A percentile compares a stretch with the other conserved stretches of the same genome.
Evolutionary conservation across 768 basidiomycete genomes (phyloP).

Genomic region (Calocybe cyanea): DNA sequence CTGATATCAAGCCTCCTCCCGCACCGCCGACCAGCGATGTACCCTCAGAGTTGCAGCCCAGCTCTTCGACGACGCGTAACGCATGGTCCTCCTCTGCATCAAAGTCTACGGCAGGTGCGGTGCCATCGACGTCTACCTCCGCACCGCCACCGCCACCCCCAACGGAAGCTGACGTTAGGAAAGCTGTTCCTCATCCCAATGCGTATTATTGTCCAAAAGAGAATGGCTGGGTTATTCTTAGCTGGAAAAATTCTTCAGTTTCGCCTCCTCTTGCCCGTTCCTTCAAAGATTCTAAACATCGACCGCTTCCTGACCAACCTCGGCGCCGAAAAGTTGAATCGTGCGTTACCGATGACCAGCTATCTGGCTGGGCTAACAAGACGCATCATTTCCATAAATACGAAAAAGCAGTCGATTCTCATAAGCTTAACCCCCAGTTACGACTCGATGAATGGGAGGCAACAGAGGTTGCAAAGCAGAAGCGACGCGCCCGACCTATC

Average conservation of each 20-base stretch:
- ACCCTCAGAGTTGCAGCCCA: background rate
- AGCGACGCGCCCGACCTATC: constrained; percentile 38
- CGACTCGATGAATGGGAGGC: constrained; percentile 58
- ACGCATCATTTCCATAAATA: constrained; percentile 86
- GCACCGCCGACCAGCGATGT: background rate
- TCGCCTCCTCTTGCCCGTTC: constrained; percentile 58
- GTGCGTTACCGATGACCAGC: constrained; percentile 52
- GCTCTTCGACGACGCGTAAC: constrained; percentile 5
- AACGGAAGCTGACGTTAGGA: constrained; percentile 60
- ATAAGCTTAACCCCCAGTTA: constrained; percentile 59
- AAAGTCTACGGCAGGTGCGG: background rate
- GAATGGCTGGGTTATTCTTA: constrained; percentile 78
- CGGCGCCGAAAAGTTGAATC: constrained; percentile 45
- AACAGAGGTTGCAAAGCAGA: constrained; percentile 47
- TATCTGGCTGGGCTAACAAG: constrained; percentile 46
- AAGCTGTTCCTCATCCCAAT: constrained; percentile 74
- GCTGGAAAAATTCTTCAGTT: constrained; percentile 61
- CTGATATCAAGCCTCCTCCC: constrained; percentile 15
- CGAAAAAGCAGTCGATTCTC: constrained; percentile 63
- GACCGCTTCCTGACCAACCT: constrained; percentile 51
- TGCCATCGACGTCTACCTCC: constrained; percentile 7
- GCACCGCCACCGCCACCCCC: constrained; percentile 34
- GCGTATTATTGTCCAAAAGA: constrained; percentile 82
- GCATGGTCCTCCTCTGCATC: constrained; percentile 5
- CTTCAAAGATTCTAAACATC: constrained; percentile 37